Evolutionary conservation across 1,284 basidiomycete species (phyloP), one percentile per base, ranked within the genome.

Genomic region (Apiotrichum sp.): DNA sequence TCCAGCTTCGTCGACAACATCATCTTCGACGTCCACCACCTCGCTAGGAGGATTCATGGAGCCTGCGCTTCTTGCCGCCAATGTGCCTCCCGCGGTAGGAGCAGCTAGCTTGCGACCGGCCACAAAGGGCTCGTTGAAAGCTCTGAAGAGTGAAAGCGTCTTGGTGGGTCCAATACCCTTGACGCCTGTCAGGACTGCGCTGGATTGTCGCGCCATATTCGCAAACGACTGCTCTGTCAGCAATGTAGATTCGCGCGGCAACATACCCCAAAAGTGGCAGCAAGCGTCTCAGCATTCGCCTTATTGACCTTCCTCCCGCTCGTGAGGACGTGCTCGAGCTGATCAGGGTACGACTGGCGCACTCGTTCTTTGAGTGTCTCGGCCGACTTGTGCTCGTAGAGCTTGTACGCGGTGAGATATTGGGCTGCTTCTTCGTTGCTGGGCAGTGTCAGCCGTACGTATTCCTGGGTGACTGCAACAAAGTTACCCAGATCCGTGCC

Each of bases 81-180:
- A 22, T 22, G 22, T 22, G 22, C 22, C 22, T 22, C 22, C 22
- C 22, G 22, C 22, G 22, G 22, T 22, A 22, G 22, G 22, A 22
- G 22, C 22, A 22, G 22, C 22, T 22, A 22, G 22, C 22, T 22
- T 22, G 22, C 22, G 22, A 22, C 69, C 71, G 6, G 73, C 70
- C 8, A 72, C 60, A 62, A 82, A 82, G 0, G 78, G 77, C 48
- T 77, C 74, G 39, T 69, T 72, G 66, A 83, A 81, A 0, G 80
- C 79, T 33, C 82, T 80, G 9, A 74, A 59, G 34, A 83, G 69
- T 1, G 80, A 73, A 13, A 85, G 88, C 38, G 95, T 92, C 76
- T 99, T 99, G 54, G 93, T 86, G 62, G 90, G 89, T 3, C 96
- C 96, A 55, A 98, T 87, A 0, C 96, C 96, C 4, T 96, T 93